These are phyloP conservation scores for Zoysia matrella DNA, from an alignment of 202 grass and related monocot genomes.

Conservation along the genomic window DNA sequence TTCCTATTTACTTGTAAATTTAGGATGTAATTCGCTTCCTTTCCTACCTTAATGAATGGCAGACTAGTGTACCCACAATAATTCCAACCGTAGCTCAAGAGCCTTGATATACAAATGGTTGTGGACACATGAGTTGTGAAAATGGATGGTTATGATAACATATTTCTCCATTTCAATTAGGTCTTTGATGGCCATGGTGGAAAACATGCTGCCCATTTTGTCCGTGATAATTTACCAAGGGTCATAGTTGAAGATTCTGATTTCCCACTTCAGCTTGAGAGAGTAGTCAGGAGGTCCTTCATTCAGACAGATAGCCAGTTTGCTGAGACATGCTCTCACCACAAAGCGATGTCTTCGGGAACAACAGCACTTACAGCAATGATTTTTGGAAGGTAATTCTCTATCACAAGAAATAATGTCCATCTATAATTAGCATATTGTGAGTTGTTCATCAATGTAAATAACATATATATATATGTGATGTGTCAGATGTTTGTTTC, in stretches of 20 bases:
- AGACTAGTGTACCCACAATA: not conserved
- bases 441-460: not conserved
- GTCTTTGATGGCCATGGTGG: slow-evolving; percentile 98
- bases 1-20: no score
- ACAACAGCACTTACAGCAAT: slow-evolving; percentile 91
- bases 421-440: slow-evolving; percentile 16
- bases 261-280: slow-evolving; percentile 90
- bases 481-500: slow-evolving; percentile 10
- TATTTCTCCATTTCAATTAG: slow-evolving; percentile 43
- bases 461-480: not conserved
- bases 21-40: no score
- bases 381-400: slow-evolving; percentile 83
- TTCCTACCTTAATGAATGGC: no score
- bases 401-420: slow-evolving; percentile 9
- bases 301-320: slow-evolving; percentile 79
- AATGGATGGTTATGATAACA: not conserved
- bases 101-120: not conserved
- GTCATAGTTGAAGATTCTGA: slow-evolving; percentile 88
- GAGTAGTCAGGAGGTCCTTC: slow-evolving; percentile 76
- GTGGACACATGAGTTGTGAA: not conserved
- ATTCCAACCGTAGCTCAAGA: slow-evolving; percentile 3
- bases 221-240: slow-evolving; percentile 82
- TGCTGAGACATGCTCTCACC: slow-evolving; percentile 66
- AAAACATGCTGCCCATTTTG: slow-evolving; percentile 83
- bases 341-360: slow-evolving; percentile 62